phyloP scores from a whole-genome alignment of 345 rosid genomes.

The Mercurialis annua region DNA sequence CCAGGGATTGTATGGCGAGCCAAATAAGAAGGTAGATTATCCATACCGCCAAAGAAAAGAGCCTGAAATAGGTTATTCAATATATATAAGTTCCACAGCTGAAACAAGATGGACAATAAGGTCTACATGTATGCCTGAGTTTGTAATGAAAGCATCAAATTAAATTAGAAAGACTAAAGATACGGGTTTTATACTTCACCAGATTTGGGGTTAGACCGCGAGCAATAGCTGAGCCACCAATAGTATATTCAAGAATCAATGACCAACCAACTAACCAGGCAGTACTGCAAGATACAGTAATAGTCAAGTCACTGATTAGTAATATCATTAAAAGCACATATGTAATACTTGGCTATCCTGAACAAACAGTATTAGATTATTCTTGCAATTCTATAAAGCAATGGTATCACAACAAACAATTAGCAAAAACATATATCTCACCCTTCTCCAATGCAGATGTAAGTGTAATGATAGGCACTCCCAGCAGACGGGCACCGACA shows the following conservation, averaged over 20 bases:
- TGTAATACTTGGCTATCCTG: background rate
- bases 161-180: background rate
- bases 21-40: constrained; percentile 25
- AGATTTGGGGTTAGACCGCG: constrained; percentile 86
- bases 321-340: constrained; percentile 1
- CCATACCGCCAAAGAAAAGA: constrained; percentile 29
- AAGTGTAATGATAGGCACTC: constrained; percentile 96
- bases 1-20: constrained; percentile 30
- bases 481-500: constrained; percentile 98
- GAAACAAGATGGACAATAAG: background rate
- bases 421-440: constrained; percentile 16
- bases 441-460: constrained; percentile 97
- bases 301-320: background rate
- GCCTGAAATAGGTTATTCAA: constrained; percentile 21
- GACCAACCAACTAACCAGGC: constrained; percentile 99
- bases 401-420: background rate
- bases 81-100: background rate
- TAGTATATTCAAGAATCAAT: constrained; percentile 81
- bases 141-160: background rate
- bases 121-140: background rate
- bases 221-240: constrained; percentile 95
- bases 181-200: constrained; percentile 31
- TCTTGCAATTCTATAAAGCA: background rate
- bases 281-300: constrained; percentile 38
- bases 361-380: background rate